Evolutionary conservation across 2,329 filamentous ascomycete species (phyloP).

Genomic region (Cucurbitaria berberidis): DNA sequence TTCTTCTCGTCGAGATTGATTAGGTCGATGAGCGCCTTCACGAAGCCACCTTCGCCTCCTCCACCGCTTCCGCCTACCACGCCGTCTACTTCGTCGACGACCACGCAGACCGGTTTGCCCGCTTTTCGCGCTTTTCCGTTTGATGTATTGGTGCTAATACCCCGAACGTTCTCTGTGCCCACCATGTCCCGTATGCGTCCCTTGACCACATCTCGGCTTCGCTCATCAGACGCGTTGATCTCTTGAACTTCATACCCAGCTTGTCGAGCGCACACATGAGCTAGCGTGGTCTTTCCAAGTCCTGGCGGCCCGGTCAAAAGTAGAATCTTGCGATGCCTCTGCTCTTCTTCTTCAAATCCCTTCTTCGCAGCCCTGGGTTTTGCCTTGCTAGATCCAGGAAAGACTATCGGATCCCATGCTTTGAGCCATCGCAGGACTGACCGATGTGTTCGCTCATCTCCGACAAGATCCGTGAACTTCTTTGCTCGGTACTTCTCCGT

Average conservation of each 20-base stretch:
- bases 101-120: constrained; percentile 86
- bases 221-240: constrained; percentile 96
- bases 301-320: constrained; percentile 91
- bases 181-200: constrained; percentile 89
- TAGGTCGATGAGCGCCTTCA: constrained; percentile 92
- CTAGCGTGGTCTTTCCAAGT: constrained; percentile 92
- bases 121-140: constrained; percentile 69
- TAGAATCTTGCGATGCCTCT: constrained; percentile 82
- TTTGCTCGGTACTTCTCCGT: constrained; percentile 96
- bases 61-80: constrained; percentile 76
- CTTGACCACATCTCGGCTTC: constrained; percentile 87
- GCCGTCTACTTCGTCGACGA: constrained; percentile 96
- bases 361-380: constrained; percentile 58
- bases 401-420: constrained; percentile 90
- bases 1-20: constrained; percentile 88
- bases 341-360: constrained; percentile 68
- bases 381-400: constrained; percentile 73
- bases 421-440: constrained; percentile 93
- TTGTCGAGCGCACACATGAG: constrained; percentile 93
- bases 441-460: constrained; percentile 92
- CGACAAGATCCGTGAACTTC: constrained; percentile 90
- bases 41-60: constrained; percentile 85
- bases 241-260: constrained; percentile 96
- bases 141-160: constrained; percentile 62
- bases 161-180: constrained; percentile 90